phyloP scores from a whole-genome alignment of 768 basidiomycete genomes.

The Podaxis rugospora region DNA sequence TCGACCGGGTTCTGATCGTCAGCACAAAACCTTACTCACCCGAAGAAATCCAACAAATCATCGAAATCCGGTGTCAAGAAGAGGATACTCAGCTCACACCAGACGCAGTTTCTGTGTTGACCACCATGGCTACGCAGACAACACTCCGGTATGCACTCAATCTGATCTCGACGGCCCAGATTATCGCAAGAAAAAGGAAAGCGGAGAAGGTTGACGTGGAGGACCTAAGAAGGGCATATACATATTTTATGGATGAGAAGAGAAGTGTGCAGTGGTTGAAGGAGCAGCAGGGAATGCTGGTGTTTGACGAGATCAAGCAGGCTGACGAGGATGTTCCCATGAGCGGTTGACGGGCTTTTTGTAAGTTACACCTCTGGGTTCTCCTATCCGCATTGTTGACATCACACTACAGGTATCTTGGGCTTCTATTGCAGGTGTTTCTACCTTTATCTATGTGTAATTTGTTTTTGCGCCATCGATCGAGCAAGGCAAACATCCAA shows the following conservation, averaged over 20 bases:
- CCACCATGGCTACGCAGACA: conserved; percentile 84
- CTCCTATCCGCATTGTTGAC: background rate
- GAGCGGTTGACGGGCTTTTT: background rate
- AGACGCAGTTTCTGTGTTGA: conserved; percentile 74
- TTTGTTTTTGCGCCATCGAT: background rate
- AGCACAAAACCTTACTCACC: conserved; percentile 82
- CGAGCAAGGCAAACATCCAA: background rate
- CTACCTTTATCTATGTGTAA: background rate
- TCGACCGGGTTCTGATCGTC: conserved; percentile 95
- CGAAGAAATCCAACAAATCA: conserved; percentile 87
- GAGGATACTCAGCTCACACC: conserved; percentile 85
- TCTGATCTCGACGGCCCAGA: conserved; percentile 88
- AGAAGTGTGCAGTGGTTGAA: conserved; percentile 89
- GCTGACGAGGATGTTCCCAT: conserved; percentile 25
- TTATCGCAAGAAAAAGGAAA: conserved; percentile 82
- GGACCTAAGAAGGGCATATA: conserved; percentile 81
- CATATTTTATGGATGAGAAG: conserved; percentile 91
- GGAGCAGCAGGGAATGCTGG: conserved; percentile 71
- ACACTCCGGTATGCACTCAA: conserved; percentile 94
- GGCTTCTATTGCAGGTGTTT: background rate
- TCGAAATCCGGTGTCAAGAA: conserved; percentile 92
- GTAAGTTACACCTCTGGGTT: background rate
- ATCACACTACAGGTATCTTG: background rate
- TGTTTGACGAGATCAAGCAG: conserved; percentile 65
- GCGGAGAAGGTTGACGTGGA: conserved; percentile 76